Conservation (phyloP, 2,329 filamentous ascomycete species). For the Helicocarpus griseus region DNA sequence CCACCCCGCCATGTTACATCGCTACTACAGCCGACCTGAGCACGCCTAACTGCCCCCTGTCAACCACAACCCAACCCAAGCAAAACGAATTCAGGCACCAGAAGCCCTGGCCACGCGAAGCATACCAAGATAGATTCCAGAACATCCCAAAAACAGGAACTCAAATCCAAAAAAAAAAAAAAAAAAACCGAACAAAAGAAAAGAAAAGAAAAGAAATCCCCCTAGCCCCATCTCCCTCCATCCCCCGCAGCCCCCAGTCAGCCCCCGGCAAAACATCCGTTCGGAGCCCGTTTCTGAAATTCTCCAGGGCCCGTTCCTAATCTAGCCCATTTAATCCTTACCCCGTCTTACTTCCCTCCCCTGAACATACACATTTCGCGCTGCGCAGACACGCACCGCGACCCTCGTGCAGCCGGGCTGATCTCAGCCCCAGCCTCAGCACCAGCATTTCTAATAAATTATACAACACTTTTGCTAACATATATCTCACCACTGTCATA, state of each 20-base stretch:
- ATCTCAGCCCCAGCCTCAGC: neutral
- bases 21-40: too few relatives aligned
- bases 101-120: too few relatives aligned
- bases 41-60: too few relatives aligned
- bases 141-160: too few relatives aligned
- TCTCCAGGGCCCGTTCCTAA: neutral
- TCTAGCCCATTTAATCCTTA: neutral
- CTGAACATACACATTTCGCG: neutral
- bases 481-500: slow-evolving; percentile 12
- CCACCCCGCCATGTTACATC: too few relatives aligned
- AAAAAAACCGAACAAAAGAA: too few relatives aligned
- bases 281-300: neutral
- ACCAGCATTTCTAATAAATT: neutral
- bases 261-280: too few relatives aligned
- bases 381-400: too few relatives aligned
- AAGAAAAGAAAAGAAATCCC: neutral
- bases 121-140: too few relatives aligned
- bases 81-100: too few relatives aligned
- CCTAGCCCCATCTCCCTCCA: neutral
- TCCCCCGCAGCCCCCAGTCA: neutral
- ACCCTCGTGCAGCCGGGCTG: neutral
- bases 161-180: too few relatives aligned
- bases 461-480: slow-evolving; percentile 1
- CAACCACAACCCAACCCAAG: too few relatives aligned
- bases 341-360: neutral